phyloP scores from a whole-genome alignment of 2,329 filamentous ascomycete species.

The Fusarium sp. region DNA sequence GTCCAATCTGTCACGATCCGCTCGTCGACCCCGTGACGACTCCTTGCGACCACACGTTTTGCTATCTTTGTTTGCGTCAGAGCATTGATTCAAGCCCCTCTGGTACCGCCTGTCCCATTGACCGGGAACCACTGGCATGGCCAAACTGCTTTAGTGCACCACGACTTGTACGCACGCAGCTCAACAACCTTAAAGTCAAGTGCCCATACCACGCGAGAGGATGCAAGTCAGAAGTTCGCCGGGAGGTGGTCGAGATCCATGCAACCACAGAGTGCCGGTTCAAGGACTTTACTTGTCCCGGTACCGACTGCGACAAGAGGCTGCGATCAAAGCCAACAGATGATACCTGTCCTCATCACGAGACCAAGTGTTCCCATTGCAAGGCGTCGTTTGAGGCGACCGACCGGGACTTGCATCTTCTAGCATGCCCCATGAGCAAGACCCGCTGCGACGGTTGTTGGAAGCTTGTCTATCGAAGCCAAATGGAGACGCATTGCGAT shows the following conservation, averaged over 20 bases:
- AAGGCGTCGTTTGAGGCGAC: conserved; percentile 58
- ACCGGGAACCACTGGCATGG: conserved; percentile 59
- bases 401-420: conserved; percentile 50
- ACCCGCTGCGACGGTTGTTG: conserved; percentile 62
- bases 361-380: conserved; percentile 65
- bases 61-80: conserved; percentile 64
- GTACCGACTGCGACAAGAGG: conserved; percentile 61
- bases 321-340: conserved; percentile 62
- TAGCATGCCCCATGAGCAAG: conserved; percentile 58
- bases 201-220: conserved; percentile 65
- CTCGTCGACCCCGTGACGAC: conserved; percentile 71
- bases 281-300: conserved; percentile 66
- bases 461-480: conserved; percentile 55
- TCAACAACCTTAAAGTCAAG: conserved; percentile 67
- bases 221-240: conserved; percentile 61
- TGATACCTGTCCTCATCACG: conserved; percentile 66
- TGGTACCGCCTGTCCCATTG: conserved; percentile 65
- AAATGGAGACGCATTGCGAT: conserved; percentile 59
- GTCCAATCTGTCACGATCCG: conserved; percentile 69
- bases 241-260: conserved; percentile 67
- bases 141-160: conserved; percentile 54
- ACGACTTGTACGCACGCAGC: conserved; percentile 66
- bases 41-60: conserved; percentile 73
- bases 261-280: conserved; percentile 67
- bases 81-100: conserved; percentile 54